Percentiles rank a stretch among this genome's conserved stretches.
Evolutionary conservation across 176 grass and related monocot species (phyloP).

Genomic region (Musa acuminata): DNA sequence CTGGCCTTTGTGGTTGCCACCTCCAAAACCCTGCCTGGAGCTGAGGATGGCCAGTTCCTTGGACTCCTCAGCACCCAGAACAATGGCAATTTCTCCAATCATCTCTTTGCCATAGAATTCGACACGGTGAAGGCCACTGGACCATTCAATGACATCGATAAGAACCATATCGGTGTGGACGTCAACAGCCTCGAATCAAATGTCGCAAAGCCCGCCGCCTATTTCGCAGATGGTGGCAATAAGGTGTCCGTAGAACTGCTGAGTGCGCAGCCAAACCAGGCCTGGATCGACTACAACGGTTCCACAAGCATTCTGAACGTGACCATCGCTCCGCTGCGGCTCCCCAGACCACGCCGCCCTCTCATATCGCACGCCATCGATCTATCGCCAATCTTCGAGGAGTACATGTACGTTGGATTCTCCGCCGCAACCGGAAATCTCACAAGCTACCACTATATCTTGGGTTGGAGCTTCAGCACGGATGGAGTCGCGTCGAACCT

Average conservation of each 20-base stretch:
- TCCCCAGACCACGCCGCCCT: conserved; percentile 20
- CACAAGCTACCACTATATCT: conserved; percentile 19
- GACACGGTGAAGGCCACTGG: conserved; percentile 16
- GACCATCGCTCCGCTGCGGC: conserved; percentile 23
- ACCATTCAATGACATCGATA: conserved; percentile 1
- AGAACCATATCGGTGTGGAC: conserved; percentile 36
- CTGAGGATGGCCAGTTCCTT: conserved; percentile 19
- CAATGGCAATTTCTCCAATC: conserved; percentile 25
- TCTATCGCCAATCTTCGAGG: conserved; percentile 29
- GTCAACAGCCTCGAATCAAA: conserved; percentile 23
- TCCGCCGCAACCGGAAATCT: conserved; percentile 5
- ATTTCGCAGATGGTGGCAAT: conserved; percentile 13
- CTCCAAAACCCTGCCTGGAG: conserved; percentile 14
- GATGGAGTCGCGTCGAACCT: neutral
- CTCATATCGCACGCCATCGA: conserved; percentile 30
- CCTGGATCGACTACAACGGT: conserved; percentile 37
- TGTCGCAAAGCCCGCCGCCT: conserved; percentile 21
- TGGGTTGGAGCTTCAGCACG: conserved; percentile 28
- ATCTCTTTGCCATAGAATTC: conserved; percentile 41
- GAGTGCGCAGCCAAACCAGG: conserved; percentile 18
- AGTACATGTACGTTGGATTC: conserved; percentile 34
- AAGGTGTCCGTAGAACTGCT: conserved; percentile 8
- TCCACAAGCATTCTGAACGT: conserved; percentile 15
- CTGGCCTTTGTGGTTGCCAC: conserved; percentile 16
- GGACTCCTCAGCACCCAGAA: conserved; percentile 18